Base-by-base conservation (phyloP, 2,329 filamentous ascomycete species). In the Fusarium sp. region DNA sequence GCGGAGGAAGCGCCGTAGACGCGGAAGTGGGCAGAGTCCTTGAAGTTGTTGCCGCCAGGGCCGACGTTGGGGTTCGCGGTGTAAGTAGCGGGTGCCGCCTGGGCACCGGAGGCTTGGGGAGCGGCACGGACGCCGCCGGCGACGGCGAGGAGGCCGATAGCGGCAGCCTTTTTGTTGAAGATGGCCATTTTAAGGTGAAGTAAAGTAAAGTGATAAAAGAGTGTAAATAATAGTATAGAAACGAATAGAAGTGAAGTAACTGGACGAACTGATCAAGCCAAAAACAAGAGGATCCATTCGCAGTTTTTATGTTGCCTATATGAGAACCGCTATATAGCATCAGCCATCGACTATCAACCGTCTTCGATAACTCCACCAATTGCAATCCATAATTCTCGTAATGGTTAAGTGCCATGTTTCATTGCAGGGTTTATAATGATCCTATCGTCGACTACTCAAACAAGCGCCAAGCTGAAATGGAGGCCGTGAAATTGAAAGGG, bases 11-110 rank as follows among this genome's bases (percentile, higher is more conserved):
- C 68, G 25, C 67, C 70, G 43, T 77, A 79, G 38, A 79, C 66
- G n/a, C 77, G 78, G 70, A 80, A 80, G 61, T 78, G 78, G 1
- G 71, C 68, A 3, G 75, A 77, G 45, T 76, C 74, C 42, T 69
- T 68, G 45, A 72, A 76, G 36, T 36, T 59, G 51, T 59, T 69
- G 49, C 74, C 74, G 6, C 74, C 74, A 10, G 74, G 71, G 53
- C 74, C 74, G 43, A 76, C 62, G 19, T 65, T 72, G 42, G 70
- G 56, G 54, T 76, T 75, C 10, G 72, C 67, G 0, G 65, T 70
- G 41, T 72, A 76, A 9, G 64, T 60, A 4, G 70, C 62, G 9
- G 58, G 41, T 43, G 53, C 53, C 35, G 53, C 36, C 42, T 50
- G 68, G 38, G 53, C 51, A 42, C 40, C 51, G n/a, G 53, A 13